Conservation (phyloP, 306 rosid genomes). For the Trifolium subterraneum region DNA sequence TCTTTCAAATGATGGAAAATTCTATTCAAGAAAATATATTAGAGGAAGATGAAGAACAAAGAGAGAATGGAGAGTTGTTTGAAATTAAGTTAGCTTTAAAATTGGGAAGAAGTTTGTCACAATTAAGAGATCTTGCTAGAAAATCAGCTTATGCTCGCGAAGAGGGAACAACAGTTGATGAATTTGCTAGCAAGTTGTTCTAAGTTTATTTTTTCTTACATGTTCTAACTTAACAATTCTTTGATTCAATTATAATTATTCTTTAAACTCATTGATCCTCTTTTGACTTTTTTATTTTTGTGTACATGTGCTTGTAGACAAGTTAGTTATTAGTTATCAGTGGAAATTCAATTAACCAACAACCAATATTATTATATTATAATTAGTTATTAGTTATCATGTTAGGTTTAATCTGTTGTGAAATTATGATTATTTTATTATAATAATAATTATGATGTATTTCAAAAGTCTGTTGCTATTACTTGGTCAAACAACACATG, state of each 20-base stretch:
- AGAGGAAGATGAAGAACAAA: slow-evolving; percentile 61
- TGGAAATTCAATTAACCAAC: too few relatives aligned
- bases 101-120: slow-evolving; percentile 75
- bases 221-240: slow-evolving; percentile 32
- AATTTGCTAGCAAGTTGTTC: slow-evolving; percentile 80
- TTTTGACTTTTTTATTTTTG: too few relatives aligned
- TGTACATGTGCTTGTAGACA: too few relatives aligned
- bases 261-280: too few relatives aligned
- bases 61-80: slow-evolving; percentile 76
- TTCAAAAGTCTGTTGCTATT: too few relatives aligned
- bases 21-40: slow-evolving; percentile 58
- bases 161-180: slow-evolving; percentile 58
- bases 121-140: slow-evolving; percentile 60
- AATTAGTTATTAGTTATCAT: too few relatives aligned
- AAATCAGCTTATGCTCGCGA: slow-evolving; percentile 64
- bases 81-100: slow-evolving; percentile 72
- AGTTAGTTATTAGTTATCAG: too few relatives aligned
- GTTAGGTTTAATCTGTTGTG: too few relatives aligned
- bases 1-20: slow-evolving; percentile 53
- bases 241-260: not conserved
- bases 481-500: too few relatives aligned
- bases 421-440: too few relatives aligned
- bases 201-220: not conserved
- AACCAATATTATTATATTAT: too few relatives aligned
- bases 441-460: too few relatives aligned